A percentile compares a stretch with the other conserved stretches of the same genome.
Evolutionary conservation across 148 eudicot species (phyloP).

Genomic region (Polygonum aviculare): DNA sequence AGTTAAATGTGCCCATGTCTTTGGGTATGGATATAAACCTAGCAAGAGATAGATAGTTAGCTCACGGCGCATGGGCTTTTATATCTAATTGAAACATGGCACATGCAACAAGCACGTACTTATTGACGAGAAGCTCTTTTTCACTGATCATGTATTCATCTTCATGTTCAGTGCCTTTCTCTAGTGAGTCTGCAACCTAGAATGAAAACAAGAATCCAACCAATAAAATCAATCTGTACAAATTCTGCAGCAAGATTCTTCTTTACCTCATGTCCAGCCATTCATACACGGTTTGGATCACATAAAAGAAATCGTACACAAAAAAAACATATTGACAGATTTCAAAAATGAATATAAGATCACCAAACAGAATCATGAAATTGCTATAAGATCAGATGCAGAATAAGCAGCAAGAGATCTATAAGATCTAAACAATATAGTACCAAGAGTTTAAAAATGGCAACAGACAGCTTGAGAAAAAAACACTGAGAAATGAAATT

Average conservation of each 20-base stretch:
- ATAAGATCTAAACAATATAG: not conserved
- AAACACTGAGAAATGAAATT: not conserved
- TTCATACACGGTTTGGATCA: not conserved
- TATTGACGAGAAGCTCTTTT: conserved; percentile 94
- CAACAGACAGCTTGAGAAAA: not conserved
- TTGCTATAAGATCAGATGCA: not conserved
- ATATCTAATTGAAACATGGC: not conserved
- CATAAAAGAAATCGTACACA: not conserved
- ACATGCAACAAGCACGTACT: conserved; percentile 25
- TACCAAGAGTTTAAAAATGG: not conserved
- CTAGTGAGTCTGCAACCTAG: conserved; percentile 98
- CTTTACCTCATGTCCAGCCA: not conserved
- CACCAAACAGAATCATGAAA: not conserved
- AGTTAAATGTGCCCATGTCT: conserved; percentile 98
- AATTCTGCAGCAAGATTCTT: not conserved
- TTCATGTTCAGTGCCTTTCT: conserved; percentile 98
- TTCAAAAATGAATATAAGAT: not conserved
- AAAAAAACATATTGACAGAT: not conserved
- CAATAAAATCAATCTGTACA: not conserved
- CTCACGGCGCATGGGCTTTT: not conserved
- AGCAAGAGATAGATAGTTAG: not conserved
- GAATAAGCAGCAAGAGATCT: not conserved
- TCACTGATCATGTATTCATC: conserved; percentile 99
- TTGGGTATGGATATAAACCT: conserved; percentile 97
- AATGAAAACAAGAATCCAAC: conserved; percentile 12